Evolutionary conservation across 2,329 filamentous ascomycete genomes (phyloP), one percentile per base, ranked within the genome.

Genomic region (Sporothrix phasma): DNA sequence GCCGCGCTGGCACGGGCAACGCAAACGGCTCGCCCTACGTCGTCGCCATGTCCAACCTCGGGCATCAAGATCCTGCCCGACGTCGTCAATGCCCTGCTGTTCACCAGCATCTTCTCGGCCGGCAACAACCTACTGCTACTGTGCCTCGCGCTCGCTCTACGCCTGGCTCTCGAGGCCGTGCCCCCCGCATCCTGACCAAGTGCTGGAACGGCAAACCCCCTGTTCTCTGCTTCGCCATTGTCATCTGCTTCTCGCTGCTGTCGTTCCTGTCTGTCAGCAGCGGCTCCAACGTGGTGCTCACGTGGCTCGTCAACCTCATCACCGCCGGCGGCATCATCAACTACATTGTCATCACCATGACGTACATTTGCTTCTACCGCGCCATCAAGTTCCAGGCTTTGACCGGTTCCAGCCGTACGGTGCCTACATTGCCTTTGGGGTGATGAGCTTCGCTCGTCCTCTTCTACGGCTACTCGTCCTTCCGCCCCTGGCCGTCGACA

Each of bases 21-120:
- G 80, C 70, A 2, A 83, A 84, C 67, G 81, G 81, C 7, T 84
- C 82, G 22, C 74, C 81, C 37, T 90, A 86, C 68, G 88, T 92
- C 65, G 88, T 92, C 66, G 88, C 88, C 29, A 85, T 88, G 54
- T 79, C 81, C 19, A 81, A 84, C 46, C 88, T 88, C 1, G 84
- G n/a, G 86, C 1, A 87, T 92, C 66, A 78, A 77, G 3, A 86
- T 81, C 4, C 81, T 92, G 7, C 87, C 88, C 0, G 84, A 84
- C 11, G 82, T 93, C 45, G 82, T 86, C 72, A 86, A 86, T 70
- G 83, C 80, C 2, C 75, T 85, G 69, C 76, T 87, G n/a, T 77
- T 86, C 37, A 80, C 79, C 10, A 81, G 83, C 46, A 82, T 82
- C 5, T 80, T 86, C 66, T 83, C 79, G 46, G 84, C 84, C 3